Percentiles rank a stretch among this genome's conserved stretches.
phyloP scores from a whole-genome alignment of 2,329 filamentous ascomycete genomes.

The Emergomyces pasteurianus region DNA sequence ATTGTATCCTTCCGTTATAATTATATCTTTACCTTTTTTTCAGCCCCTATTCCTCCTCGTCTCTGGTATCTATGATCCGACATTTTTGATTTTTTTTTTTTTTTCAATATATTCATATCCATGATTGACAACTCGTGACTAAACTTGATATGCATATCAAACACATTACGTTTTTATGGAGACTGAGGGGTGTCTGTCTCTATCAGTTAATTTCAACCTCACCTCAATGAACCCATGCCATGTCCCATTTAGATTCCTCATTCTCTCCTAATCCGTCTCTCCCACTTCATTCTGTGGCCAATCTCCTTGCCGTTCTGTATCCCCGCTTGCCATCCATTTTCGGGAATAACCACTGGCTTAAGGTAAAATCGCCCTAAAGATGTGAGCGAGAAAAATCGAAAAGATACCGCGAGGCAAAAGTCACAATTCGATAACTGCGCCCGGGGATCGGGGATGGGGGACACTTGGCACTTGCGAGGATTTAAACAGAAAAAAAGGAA shows the following conservation, averaged over 20 bases:
- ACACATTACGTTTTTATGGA: not conserved
- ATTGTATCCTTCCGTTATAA: not conserved
- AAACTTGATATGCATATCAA: not conserved
- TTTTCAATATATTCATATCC: not conserved
- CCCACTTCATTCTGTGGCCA: too few species aligned
- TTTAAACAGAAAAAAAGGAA: not conserved
- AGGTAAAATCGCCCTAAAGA: not conserved
- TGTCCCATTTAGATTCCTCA: not conserved
- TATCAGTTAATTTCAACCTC: not conserved
- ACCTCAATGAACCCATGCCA: not conserved
- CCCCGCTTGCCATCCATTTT: not conserved
- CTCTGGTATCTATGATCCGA: too few species aligned
- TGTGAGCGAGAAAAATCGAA: not conserved
- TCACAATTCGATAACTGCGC: not conserved
- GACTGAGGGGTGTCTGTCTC: not conserved
- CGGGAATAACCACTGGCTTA: not conserved
- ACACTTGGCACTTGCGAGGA: not conserved
- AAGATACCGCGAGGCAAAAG: not conserved
- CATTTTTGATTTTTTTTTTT: too few species aligned
- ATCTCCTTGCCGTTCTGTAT: not conserved
- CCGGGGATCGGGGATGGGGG: not conserved
- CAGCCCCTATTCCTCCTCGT: not conserved
- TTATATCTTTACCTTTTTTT: not conserved
- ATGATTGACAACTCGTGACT: too few species aligned
- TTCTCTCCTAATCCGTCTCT: not conserved